Evolutionary conservation across 768 basidiomycete species (phyloP).

Genomic region (Heimioporus sp.): DNA sequence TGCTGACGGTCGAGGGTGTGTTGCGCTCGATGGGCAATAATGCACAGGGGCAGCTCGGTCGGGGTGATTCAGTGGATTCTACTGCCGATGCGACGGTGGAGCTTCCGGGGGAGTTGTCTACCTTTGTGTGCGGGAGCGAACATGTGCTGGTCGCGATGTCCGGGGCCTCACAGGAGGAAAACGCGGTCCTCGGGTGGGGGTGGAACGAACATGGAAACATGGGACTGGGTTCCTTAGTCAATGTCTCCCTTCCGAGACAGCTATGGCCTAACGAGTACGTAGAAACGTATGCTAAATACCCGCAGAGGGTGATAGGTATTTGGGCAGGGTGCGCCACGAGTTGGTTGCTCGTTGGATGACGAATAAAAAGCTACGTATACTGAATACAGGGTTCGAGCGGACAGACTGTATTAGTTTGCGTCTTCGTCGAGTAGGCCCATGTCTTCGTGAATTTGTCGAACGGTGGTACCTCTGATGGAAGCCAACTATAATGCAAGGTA

Average conservation of each 20-base stretch:
- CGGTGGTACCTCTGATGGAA: constrained; percentile 60
- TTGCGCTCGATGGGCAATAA: constrained; percentile 54
- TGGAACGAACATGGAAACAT: constrained; percentile 99
- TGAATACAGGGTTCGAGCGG: not conserved
- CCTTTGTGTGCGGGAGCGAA: constrained; percentile 78
- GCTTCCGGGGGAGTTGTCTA: constrained; percentile 31
- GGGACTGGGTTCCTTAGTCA: constrained; percentile 59
- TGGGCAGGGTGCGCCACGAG: constrained; percentile 35
- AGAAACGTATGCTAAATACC: constrained; percentile 4
- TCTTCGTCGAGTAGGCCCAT: constrained; percentile 61
- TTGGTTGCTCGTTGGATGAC: constrained; percentile 28
- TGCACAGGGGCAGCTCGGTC: constrained; percentile 66
- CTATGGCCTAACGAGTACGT: constrained; percentile 47
- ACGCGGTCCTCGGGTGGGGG: constrained; percentile 79
- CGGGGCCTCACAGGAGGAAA: constrained; percentile 24
- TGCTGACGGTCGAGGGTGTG: constrained; percentile 29
- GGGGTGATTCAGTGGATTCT: constrained; percentile 11
- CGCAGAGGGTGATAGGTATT: constrained; percentile 14
- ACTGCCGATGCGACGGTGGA: constrained; percentile 5
- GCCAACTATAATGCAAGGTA: constrained; percentile 55
- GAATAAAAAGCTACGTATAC: constrained; percentile 3
- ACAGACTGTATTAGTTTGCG: constrained; percentile 28
- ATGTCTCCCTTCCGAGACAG: constrained; percentile 47
- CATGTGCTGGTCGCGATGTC: constrained; percentile 57
- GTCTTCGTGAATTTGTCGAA: constrained; percentile 73